Percentiles rank a stretch among this genome's conserved stretches.
phyloP scores from a whole-genome alignment of 2,329 filamentous ascomycete species.

The Colletotrichum sp. region DNA sequence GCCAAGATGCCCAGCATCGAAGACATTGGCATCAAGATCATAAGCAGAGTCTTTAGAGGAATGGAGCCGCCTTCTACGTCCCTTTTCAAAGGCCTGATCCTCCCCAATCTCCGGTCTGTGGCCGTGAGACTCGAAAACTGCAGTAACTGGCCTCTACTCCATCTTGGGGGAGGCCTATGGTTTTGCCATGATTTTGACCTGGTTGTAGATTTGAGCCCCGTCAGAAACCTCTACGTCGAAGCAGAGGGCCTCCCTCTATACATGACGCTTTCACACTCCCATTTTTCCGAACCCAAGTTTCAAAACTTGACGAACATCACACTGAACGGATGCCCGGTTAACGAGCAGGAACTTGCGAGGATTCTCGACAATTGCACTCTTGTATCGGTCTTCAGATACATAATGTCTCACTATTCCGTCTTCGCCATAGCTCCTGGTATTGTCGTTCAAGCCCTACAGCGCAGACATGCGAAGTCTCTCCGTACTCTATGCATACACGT shows the following conservation, averaged over 20 bases:
- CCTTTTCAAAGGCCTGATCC: background rate
- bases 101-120: background rate
- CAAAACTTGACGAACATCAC: background rate
- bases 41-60: background rate
- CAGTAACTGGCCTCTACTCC: background rate
- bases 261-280: background rate
- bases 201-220: background rate
- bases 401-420: fast-evolving
- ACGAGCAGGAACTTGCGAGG: background rate
- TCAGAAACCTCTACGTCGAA: background rate
- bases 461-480: background rate
- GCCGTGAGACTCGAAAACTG: background rate
- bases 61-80: background rate
- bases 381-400: background rate
- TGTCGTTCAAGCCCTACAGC: background rate
- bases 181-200: background rate
- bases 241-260: background rate
- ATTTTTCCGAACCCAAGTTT: background rate
- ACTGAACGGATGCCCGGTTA: background rate
- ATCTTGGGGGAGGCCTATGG: fast-evolving
- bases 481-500: background rate
- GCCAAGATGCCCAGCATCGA: background rate
- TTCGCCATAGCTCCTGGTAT: fast-evolving
- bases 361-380: background rate
- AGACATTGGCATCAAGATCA: background rate